Conservation (phyloP, 495 filamentous ascomycete genomes). For the Pseudevernia furfuracea region DNA sequence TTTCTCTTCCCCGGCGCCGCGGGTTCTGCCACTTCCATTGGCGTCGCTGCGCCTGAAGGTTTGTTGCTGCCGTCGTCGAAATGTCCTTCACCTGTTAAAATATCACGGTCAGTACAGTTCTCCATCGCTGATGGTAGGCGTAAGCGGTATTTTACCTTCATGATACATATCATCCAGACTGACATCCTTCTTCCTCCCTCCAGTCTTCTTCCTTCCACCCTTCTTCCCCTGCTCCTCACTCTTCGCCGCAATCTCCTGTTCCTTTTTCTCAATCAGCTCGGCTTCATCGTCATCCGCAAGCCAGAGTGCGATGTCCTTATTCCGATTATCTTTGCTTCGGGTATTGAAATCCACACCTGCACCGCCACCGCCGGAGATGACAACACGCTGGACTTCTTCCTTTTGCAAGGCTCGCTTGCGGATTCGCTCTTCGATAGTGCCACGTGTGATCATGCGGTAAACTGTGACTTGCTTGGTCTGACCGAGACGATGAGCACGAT, state of each 20-base stretch:
- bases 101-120: slow-evolving; percentile 10
- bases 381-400: slow-evolving; percentile 97
- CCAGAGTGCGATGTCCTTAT: slow-evolving; percentile 96
- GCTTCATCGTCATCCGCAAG: slow-evolving; percentile 92
- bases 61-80: slow-evolving; percentile 80
- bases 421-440: slow-evolving; percentile 97
- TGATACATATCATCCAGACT: slow-evolving; percentile 97
- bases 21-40: slow-evolving; percentile 50
- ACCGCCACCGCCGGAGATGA: slow-evolving; percentile 84
- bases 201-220: slow-evolving; percentile 43
- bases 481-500: slow-evolving; percentile 93
- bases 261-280: slow-evolving; percentile 79
- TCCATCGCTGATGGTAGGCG: background rate
- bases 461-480: slow-evolving; percentile 95
- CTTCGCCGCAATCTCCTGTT: slow-evolving; percentile 66
- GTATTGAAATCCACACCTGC: slow-evolving; percentile 90
- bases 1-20: slow-evolving; percentile 48
- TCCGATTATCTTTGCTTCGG: slow-evolving; percentile 77
- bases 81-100: slow-evolving; percentile 73
- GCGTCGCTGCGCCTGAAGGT: slow-evolving; percentile 76
- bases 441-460: slow-evolving; percentile 92
- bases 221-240: slow-evolving; percentile 46
- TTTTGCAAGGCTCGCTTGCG: slow-evolving; percentile 96
- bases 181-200: slow-evolving; percentile 59
- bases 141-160: slow-evolving; percentile 60